Conservation (phyloP, 768 basidiomycete species). For the Suillus subluteus region DNA sequence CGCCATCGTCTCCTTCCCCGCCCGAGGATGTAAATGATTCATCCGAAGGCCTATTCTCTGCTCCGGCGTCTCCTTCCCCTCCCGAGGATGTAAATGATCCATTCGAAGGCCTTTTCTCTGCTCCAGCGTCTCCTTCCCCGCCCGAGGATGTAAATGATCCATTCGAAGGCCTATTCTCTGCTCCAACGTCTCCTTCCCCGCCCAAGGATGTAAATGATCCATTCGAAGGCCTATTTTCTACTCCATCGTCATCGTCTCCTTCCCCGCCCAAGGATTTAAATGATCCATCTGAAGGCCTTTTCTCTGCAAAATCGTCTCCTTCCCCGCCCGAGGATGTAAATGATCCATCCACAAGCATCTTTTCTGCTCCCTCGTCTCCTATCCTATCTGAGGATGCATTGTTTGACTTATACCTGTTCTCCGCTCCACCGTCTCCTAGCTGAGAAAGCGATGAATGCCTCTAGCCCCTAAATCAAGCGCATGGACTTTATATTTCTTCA, state of each 20-base stretch:
- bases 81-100: too few species aligned
- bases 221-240: too few species aligned
- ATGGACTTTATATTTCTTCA: neutral
- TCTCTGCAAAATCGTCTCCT: neutral
- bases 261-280: neutral
- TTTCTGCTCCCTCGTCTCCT: neutral
- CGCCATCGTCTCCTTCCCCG: neutral
- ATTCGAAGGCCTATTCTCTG: too few species aligned
- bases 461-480: neutral
- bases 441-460: neutral
- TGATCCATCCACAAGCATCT: too few species aligned
- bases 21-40: neutral
- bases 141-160: too few species aligned
- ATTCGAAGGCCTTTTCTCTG: too few species aligned
- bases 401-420: neutral
- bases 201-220: neutral
- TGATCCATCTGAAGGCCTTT: neutral
- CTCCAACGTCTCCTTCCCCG: neutral
- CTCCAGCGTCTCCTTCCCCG: too few species aligned
- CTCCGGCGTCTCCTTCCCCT: neutral
- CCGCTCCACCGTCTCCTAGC: neutral
- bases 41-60: neutral
- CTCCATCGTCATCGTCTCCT: too few species aligned
- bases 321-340: neutral
- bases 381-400: neutral